phyloP scores from a whole-genome alignment of 345 rosid genomes.

The Syzygium oleosum region DNA sequence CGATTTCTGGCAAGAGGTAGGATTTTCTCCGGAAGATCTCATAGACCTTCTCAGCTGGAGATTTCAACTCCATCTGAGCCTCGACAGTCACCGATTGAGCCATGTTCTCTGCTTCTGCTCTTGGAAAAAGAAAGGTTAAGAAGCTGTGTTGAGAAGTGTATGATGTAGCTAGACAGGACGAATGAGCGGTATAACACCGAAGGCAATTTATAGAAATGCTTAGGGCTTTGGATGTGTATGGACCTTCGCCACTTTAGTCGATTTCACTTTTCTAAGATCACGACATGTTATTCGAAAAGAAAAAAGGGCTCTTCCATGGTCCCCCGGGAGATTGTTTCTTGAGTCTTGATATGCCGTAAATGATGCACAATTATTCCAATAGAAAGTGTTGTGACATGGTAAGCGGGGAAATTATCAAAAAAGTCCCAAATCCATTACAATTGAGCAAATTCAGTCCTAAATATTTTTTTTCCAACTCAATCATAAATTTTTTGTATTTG shows the following conservation, averaged over 20 bases:
- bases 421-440: too few species aligned
- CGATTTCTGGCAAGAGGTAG: neutral
- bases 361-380: neutral
- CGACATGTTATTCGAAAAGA: neutral
- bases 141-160: neutral
- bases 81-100: neutral
- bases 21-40: neutral
- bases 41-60: neutral
- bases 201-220: neutral
- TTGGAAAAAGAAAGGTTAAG: neutral
- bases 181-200: neutral
- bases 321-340: neutral
- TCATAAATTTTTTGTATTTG: too few species aligned
- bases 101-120: neutral
- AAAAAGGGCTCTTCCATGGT: neutral
- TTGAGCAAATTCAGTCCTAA: too few species aligned
- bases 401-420: neutral
- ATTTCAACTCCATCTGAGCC: neutral
- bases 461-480: too few species aligned
- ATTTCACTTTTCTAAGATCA: neutral
- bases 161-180: neutral
- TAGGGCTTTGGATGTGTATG: neutral
- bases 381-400: neutral
- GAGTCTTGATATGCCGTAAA: neutral
- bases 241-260: neutral